Percentiles rank a stretch among this genome's conserved stretches.
phyloP scores from a whole-genome alignment of 1,284 basidiomycete species.

The Macrocystidia cucumis region DNA sequence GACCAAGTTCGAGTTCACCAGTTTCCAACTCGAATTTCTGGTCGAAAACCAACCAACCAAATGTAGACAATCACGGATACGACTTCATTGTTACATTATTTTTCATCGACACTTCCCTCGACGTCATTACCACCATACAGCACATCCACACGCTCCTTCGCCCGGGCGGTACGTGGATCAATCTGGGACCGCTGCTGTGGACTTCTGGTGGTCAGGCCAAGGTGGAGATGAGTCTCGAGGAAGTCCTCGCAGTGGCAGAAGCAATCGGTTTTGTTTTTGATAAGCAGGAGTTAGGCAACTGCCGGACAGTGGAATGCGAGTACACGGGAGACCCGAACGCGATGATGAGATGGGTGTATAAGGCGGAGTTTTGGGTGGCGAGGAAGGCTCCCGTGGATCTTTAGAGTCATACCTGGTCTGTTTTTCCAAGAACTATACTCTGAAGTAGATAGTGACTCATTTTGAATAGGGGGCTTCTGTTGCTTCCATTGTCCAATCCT shows the following conservation, averaged over 20 bases:
- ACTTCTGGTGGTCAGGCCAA: slow-evolving; percentile 43
- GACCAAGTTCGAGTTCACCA: slow-evolving; percentile 9
- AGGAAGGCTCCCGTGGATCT: slow-evolving; percentile 26
- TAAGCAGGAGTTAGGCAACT: slow-evolving; percentile 18
- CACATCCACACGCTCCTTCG: slow-evolving; percentile 46
- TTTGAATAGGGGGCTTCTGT: neutral
- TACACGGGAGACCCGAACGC: slow-evolving; percentile 54
- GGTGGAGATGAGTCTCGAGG: slow-evolving; percentile 56
- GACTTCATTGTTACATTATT: slow-evolving; percentile 59
- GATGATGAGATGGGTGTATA: slow-evolving; percentile 63
- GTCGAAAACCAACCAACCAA: slow-evolving; percentile 5
- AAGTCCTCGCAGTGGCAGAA: slow-evolving; percentile 40
- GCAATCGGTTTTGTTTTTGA: slow-evolving; percentile 43
- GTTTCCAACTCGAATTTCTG: slow-evolving; percentile 8
- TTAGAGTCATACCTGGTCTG: neutral
- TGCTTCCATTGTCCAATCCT: neutral
- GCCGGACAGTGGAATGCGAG: slow-evolving; percentile 46
- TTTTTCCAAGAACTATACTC: slow-evolving; percentile 1
- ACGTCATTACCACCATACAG: slow-evolving; percentile 44
- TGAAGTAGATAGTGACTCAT: neutral
- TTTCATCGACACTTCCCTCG: slow-evolving; percentile 64
- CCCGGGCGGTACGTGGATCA: slow-evolving; percentile 59
- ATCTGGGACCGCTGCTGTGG: slow-evolving; percentile 62
- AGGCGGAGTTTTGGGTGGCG: slow-evolving; percentile 60
- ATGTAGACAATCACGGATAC: slow-evolving; percentile 25